Percentiles rank a stretch among this genome's conserved stretches.
Evolutionary conservation across 2,329 filamentous ascomycete species (phyloP).

Genomic region (Thielaviopsis ethacetica): DNA sequence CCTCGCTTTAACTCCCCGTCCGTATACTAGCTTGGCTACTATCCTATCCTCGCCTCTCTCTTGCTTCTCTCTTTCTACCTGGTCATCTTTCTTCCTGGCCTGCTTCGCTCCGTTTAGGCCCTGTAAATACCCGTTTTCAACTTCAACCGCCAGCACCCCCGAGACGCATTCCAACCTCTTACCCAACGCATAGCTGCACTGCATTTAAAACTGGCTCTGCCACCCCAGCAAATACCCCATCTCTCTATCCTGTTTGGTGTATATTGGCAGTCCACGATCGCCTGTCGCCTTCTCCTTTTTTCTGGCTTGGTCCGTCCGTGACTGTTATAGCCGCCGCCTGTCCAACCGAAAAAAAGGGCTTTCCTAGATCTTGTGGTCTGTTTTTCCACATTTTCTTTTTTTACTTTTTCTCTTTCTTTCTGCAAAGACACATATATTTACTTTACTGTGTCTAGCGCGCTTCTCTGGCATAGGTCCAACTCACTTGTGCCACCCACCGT

Average conservation of each 20-base stretch:
- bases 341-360: neutral
- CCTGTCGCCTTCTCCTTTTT: neutral
- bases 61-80: neutral
- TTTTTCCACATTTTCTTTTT: neutral
- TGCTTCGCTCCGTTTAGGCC: neutral
- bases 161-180: neutral
- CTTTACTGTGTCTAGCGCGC: neutral
- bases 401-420: neutral
- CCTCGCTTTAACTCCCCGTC: neutral
- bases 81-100: neutral
- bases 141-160: neutral
- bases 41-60: neutral
- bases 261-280: neutral
- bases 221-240: neutral
- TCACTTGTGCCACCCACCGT: neutral
- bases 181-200: neutral
- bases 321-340: neutral
- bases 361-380: neutral
- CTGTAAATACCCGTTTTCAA: neutral
- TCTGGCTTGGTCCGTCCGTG: neutral
- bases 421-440: too few species aligned
- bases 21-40: too few species aligned
- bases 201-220: neutral
- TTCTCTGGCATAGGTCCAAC: conserved; percentile 2
- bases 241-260: neutral